Conservation (phyloP, 352 stramenopile genomes). For the Aphanomyces euteiches region DNA sequence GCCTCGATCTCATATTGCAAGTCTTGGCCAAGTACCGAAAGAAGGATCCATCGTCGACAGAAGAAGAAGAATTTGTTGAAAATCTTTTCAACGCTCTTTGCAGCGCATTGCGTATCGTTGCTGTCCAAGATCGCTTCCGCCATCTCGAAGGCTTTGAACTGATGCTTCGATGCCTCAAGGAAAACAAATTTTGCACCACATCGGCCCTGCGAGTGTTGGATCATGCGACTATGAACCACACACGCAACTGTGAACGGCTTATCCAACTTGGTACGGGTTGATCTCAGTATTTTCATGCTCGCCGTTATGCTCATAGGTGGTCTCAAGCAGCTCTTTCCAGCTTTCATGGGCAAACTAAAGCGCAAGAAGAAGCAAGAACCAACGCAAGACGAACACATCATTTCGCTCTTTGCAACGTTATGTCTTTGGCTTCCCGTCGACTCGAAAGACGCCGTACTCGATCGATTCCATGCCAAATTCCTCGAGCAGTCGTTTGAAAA, state of each 20-base stretch:
- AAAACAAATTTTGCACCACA: conserved; percentile 72
- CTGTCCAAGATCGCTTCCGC: conserved; percentile 55
- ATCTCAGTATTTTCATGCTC: background rate
- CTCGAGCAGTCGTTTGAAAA: conserved; percentile 80
- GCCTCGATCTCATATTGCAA: conserved; percentile 90
- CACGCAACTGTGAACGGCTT: conserved; percentile 63
- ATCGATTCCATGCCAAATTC: conserved; percentile 77
- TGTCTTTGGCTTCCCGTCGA: conserved; percentile 49
- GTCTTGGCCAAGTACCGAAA: conserved; percentile 86
- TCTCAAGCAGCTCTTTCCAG: conserved; percentile 57
- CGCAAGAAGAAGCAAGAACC: conserved; percentile 35
- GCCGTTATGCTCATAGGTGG: conserved; percentile 33
- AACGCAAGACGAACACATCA: conserved; percentile 54
- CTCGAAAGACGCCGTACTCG: conserved; percentile 48
- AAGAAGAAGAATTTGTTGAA: conserved; percentile 91
- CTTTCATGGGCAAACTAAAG: conserved; percentile 68
- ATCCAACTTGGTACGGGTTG: conserved; percentile 43
- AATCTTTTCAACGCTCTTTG: conserved; percentile 90
- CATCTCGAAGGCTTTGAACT: conserved; percentile 89
- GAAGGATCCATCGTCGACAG: conserved; percentile 58
- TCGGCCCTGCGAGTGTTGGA: conserved; percentile 55
- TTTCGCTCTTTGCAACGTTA: conserved; percentile 62
- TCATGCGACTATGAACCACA: conserved; percentile 55
- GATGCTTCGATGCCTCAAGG: conserved; percentile 87
- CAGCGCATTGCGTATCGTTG: conserved; percentile 57